These are phyloP conservation scores for Mallotus repandus DNA, from an alignment of 441 rosid species.

Conservation along the genomic window DNA sequence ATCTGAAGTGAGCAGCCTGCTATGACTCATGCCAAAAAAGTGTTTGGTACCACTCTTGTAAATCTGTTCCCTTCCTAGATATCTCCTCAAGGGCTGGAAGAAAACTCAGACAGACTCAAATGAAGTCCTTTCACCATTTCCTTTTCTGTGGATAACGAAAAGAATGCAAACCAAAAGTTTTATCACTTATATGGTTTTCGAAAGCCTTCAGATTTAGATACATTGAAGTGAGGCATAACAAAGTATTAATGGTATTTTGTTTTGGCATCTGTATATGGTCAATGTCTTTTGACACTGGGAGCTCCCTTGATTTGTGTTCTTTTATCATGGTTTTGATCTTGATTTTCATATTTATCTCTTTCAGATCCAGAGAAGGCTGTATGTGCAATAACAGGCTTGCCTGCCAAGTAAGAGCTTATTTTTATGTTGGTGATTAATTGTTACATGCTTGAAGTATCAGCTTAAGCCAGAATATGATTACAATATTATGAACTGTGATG, in stretches of 20 bases:
- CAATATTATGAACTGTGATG: conserved; percentile 12
- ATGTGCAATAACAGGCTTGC: conserved; percentile 86
- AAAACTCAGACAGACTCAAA: neutral
- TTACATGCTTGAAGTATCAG: conserved; percentile 18
- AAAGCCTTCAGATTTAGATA: neutral
- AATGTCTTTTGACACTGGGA: neutral
- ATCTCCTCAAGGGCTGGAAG: neutral
- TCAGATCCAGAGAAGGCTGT: conserved; percentile 83
- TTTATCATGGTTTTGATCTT: conserved; percentile 17
- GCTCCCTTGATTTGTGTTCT: conserved; percentile 3
- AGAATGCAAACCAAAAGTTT: neutral
- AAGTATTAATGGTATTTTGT: neutral
- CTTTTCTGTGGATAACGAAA: neutral
- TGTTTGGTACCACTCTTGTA: neutral
- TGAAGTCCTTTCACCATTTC: neutral
- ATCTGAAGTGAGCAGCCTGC: conserved; percentile 5
- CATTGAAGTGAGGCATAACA: neutral
- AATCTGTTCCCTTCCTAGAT: no score
- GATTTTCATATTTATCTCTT: conserved; percentile 20
- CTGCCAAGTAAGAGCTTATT: conserved; percentile 78
- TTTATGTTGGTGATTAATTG: conserved; percentile 5
- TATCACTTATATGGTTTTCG: neutral
- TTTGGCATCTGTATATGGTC: neutral
- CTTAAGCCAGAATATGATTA: neutral
- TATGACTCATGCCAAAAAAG: neutral